phyloP scores from a whole-genome alignment of 2,329 filamentous ascomycete species.

The Penicillium sp. region DNA sequence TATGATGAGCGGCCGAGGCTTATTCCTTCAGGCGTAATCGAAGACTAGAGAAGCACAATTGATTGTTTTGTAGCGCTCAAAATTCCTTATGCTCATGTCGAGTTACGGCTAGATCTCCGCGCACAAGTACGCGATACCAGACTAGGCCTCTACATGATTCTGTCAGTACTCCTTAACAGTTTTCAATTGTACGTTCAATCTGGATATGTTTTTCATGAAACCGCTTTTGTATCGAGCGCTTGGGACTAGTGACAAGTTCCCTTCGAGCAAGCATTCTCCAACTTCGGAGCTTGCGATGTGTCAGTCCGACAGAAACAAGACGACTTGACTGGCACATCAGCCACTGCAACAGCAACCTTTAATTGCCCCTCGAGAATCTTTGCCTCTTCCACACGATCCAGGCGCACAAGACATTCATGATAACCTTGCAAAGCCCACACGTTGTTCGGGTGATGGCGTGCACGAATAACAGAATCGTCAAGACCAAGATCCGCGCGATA shows the following conservation, averaged over 20 bases:
- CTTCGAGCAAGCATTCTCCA: constrained; percentile 11
- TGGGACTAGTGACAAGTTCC: not conserved
- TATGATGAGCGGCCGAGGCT: too few species aligned
- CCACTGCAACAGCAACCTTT: constrained; percentile 52
- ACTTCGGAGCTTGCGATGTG: constrained; percentile 8
- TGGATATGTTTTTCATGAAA: too few species aligned
- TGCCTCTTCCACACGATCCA: constrained; percentile 52
- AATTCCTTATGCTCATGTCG: too few species aligned
- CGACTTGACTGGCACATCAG: constrained; percentile 58
- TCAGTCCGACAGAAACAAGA: constrained; percentile 57
- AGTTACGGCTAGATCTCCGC: too few species aligned
- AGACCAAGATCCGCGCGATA: constrained; percentile 64
- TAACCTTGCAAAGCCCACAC: constrained; percentile 74
- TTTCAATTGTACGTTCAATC: too few species aligned
- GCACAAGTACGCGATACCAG: too few species aligned
- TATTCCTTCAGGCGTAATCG: too few species aligned
- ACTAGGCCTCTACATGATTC: too few species aligned
- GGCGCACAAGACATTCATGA: constrained; percentile 63
- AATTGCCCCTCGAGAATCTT: constrained; percentile 51
- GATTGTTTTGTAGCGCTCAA: too few species aligned
- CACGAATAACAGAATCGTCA: constrained; percentile 59
- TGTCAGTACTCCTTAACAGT: too few species aligned
- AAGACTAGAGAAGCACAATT: too few species aligned
- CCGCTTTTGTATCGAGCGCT: not conserved
- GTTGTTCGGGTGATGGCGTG: constrained; percentile 67